Conservation (phyloP, 345 rosid species). For the Bretschneidera sinensis region DNA sequence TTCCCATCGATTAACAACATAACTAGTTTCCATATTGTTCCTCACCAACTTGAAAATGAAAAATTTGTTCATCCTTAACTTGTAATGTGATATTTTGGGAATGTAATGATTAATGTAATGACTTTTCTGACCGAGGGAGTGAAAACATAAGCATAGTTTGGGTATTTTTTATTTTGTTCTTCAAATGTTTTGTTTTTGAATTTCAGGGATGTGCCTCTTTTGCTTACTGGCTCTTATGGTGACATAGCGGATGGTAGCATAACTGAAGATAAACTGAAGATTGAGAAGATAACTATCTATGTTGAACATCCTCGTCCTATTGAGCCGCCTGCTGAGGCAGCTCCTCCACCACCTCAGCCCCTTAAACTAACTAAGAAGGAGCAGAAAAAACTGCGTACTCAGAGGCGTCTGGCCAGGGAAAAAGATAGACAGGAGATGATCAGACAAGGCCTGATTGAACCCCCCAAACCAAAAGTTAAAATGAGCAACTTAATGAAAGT, state of each 20-base stretch:
- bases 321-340: constrained; percentile 92
- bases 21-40: too few species aligned
- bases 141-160: too few species aligned
- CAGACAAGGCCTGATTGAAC: constrained; percentile 91
- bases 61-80: too few species aligned
- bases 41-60: too few species aligned
- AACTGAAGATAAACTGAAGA: constrained; percentile 47
- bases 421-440: constrained; percentile 96
- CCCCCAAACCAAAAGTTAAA: constrained; percentile 86
- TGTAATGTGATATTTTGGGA: too few species aligned
- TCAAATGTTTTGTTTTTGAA: background rate
- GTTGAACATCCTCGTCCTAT: constrained; percentile 91
- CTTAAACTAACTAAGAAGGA: constrained; percentile 91
- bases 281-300: constrained; percentile 70
- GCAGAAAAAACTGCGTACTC: constrained; percentile 92
- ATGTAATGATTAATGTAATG: too few species aligned
- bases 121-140: too few species aligned
- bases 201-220: constrained; percentile 72
- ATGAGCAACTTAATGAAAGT: constrained; percentile 97
- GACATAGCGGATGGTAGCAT: constrained; percentile 39
- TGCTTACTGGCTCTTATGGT: constrained; percentile 47
- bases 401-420: constrained; percentile 83
- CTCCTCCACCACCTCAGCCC: constrained; percentile 96
- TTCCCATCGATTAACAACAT: too few species aligned
- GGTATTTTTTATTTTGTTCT: background rate